Evolutionary conservation across 257 asterid species (phyloP).

Genomic region (Primulina tabacum): DNA sequence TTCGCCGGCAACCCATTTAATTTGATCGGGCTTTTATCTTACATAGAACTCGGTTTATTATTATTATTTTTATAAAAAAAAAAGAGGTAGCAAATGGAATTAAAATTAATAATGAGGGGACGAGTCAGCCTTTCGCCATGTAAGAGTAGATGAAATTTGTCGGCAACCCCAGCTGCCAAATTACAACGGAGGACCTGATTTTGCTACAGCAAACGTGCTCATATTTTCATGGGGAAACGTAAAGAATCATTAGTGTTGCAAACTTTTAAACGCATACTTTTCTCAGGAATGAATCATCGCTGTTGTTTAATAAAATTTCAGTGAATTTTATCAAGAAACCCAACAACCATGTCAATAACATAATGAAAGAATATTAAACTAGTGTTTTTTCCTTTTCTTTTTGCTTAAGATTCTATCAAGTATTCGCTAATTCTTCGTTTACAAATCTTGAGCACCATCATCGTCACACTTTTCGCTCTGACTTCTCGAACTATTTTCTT

Average conservation of each 20-base stretch:
- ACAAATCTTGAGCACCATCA: constrained; percentile 7
- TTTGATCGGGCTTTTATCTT: no score
- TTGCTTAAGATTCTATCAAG: background rate
- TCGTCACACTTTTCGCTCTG: constrained; percentile 28
- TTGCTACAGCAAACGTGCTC: background rate
- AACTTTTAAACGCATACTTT: background rate
- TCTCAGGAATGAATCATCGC: background rate
- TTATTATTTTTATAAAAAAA: no score
- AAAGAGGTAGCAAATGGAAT: background rate
- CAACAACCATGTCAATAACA: background rate
- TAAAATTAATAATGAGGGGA: no score
- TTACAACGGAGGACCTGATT: background rate
- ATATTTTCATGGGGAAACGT: background rate
- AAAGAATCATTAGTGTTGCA: background rate
- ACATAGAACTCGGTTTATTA: no score
- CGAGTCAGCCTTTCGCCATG: no score
- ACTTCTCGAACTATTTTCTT: background rate
- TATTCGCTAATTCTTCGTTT: background rate
- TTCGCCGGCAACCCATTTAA: no score
- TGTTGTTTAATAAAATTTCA: no score
- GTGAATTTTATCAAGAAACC: background rate
- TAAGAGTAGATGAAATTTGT: background rate
- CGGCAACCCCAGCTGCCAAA: background rate
- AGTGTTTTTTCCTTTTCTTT: no score
- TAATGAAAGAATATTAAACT: no score